These are phyloP conservation scores for Alternaria solani DNA, from an alignment of 2,329 filamentous ascomycete genomes.

Conservation along the genomic window DNA sequence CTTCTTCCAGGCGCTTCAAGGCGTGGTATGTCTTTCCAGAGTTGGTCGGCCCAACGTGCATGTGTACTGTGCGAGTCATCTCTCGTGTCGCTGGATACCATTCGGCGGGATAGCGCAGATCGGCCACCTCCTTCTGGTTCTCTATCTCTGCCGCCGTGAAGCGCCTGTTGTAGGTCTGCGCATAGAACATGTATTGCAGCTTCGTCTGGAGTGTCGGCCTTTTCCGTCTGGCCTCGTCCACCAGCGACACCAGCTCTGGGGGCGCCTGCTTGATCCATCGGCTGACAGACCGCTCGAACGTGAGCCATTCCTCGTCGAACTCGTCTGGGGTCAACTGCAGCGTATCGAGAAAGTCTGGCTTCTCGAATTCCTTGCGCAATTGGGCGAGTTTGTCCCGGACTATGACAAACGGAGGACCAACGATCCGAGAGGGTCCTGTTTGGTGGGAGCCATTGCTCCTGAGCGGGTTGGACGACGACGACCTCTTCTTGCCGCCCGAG, in stretches of 20 bases:
- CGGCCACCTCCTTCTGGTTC: slow-evolving; percentile 65
- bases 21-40: slow-evolving; percentile 98
- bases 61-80: slow-evolving; percentile 82
- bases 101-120: slow-evolving; percentile 86
- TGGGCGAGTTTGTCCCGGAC: slow-evolving; percentile 24
- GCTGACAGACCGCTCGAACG: slow-evolving; percentile 32
- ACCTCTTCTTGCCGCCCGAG: not conserved
- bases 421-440: not conserved
- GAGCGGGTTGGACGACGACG: slow-evolving; percentile 1
- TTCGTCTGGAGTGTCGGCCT: slow-evolving; percentile 56
- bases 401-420: not conserved
- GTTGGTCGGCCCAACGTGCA: slow-evolving; percentile 97
- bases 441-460: not conserved
- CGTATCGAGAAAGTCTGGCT: slow-evolving; percentile 34
- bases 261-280: slow-evolving; percentile 32
- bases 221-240: slow-evolving; percentile 17
- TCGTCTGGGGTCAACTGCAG: slow-evolving; percentile 34
- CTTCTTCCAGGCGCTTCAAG: slow-evolving; percentile 80
- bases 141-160: slow-evolving; percentile 49
- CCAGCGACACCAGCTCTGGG: slow-evolving; percentile 27
- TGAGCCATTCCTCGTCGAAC: slow-evolving; percentile 40
- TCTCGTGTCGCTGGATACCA: slow-evolving; percentile 88
- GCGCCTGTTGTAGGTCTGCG: slow-evolving; percentile 39
- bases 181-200: slow-evolving; percentile 72
- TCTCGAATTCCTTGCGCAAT: slow-evolving; percentile 24